A percentile compares a stretch with the other conserved stretches of the same genome.
Conservation (phyloP, 1,284 basidiomycete genomes). For the Malassezia globosa region DNA sequence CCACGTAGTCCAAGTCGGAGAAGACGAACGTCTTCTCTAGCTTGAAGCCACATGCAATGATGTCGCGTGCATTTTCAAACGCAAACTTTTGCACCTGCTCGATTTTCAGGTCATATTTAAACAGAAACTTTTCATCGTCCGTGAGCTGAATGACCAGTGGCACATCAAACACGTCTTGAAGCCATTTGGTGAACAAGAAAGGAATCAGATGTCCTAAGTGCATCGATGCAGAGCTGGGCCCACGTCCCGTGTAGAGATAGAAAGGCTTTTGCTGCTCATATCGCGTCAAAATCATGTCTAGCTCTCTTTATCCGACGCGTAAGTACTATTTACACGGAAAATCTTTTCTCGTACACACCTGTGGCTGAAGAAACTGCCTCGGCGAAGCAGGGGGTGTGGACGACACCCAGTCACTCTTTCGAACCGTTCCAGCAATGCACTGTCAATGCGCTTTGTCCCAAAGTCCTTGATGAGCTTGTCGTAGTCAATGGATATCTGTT, state of each 20-base stretch:
- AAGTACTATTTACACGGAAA: background rate
- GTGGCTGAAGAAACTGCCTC: slow-evolving; percentile 97
- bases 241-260: slow-evolving; percentile 94
- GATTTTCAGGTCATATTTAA: slow-evolving; percentile 83
- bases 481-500: slow-evolving; percentile 66
- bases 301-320: slow-evolving; percentile 69
- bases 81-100: slow-evolving; percentile 80
- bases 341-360: slow-evolving; percentile 54
- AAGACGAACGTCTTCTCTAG: slow-evolving; percentile 94
- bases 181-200: slow-evolving; percentile 96
- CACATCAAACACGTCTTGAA: slow-evolving; percentile 90
- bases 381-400: slow-evolving; percentile 78
- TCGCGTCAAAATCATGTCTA: slow-evolving; percentile 83
- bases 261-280: slow-evolving; percentile 96
- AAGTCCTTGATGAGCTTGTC: slow-evolving; percentile 90
- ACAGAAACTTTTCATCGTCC: slow-evolving; percentile 98
- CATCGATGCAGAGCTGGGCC: slow-evolving; percentile 92
- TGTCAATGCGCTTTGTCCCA: slow-evolving; percentile 72
- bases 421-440: slow-evolving; percentile 71
- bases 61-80: slow-evolving; percentile 77
- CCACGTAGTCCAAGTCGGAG: slow-evolving; percentile 77
- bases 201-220: slow-evolving; percentile 96
- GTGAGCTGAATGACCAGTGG: slow-evolving; percentile 91
- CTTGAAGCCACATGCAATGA: slow-evolving; percentile 91
- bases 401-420: slow-evolving; percentile 78